These are phyloP conservation scores for Elaeagnus macrophylla DNA, from an alignment of 306 rosid species.

Conservation along the genomic window DNA sequence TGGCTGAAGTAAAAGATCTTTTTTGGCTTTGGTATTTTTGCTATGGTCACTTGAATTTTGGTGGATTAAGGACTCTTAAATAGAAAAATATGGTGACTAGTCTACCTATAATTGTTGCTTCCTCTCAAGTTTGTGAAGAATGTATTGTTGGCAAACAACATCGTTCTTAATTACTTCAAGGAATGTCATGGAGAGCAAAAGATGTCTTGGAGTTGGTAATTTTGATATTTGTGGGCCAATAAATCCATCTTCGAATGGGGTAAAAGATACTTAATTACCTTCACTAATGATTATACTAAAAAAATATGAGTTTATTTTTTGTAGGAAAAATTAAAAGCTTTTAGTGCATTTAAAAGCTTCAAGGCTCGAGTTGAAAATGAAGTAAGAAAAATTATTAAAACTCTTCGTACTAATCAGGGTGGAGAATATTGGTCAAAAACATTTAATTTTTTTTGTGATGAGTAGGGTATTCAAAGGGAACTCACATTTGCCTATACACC, in stretches of 20 bases:
- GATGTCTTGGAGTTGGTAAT: neutral
- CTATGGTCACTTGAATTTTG: neutral
- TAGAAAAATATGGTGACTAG: neutral
- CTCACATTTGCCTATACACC: too few species aligned
- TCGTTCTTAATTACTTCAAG: neutral
- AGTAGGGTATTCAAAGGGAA: too few species aligned
- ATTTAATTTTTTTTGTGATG: neutral
- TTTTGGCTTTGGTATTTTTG: neutral
- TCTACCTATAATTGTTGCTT: neutral
- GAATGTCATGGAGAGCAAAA: neutral
- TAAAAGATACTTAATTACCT: neutral
- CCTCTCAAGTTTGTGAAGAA: neutral
- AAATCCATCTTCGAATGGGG: neutral
- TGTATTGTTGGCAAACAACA: conserved; percentile 1
- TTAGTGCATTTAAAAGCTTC: neutral
- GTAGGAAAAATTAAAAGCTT: neutral
- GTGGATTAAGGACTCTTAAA: neutral
- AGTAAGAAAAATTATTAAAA: neutral
- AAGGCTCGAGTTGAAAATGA: neutral
- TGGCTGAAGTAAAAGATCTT: neutral
- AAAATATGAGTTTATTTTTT: conserved; percentile 5
- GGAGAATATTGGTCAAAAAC: neutral
- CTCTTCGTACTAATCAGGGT: neutral
- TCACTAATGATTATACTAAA: conserved; percentile 2
- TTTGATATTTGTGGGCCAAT: neutral